A percentile compares a stretch with the other conserved stretches of the same genome.
Evolutionary conservation across 2,329 filamentous ascomycete genomes (phyloP).

Genomic region (Aspergillus oerlinghausenensis): DNA sequence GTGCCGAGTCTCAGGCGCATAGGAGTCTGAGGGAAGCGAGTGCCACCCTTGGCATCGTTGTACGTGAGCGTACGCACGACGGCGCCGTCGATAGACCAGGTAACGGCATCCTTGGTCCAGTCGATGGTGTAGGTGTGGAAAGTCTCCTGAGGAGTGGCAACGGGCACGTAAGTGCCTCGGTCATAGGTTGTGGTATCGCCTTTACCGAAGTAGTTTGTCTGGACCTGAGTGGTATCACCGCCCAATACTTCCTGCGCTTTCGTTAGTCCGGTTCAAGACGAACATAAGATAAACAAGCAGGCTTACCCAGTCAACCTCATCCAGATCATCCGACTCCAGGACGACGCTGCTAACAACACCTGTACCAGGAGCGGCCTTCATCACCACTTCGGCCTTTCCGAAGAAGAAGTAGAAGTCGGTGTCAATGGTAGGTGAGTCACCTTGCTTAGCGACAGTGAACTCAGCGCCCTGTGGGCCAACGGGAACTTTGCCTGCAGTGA

Average conservation of each 20-base stretch:
- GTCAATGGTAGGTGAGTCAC: slow-evolving; percentile 79
- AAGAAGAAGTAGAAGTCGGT: slow-evolving; percentile 99
- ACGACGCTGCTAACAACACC: slow-evolving; percentile 93
- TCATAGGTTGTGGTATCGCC: slow-evolving; percentile 75
- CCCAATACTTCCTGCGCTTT: slow-evolving; percentile 33
- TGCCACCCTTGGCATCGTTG: slow-evolving; percentile 54
- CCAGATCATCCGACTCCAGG: slow-evolving; percentile 84
- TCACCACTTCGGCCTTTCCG: slow-evolving; percentile 75
- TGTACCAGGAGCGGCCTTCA: slow-evolving; percentile 79
- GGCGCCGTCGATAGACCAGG: slow-evolving; percentile 61
- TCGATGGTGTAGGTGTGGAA: slow-evolving; percentile 52
- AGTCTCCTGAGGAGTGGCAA: slow-evolving; percentile 51
- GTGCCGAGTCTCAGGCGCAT: slow-evolving; percentile 67
- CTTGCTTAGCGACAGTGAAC: slow-evolving; percentile 71
- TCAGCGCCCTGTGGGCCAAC: slow-evolving; percentile 68
- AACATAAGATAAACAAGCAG: slow-evolving; percentile 43
- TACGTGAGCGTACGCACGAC: slow-evolving; percentile 59
- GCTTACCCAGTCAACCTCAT: slow-evolving; percentile 97
- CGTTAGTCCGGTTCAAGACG: neutral
- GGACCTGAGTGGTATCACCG: slow-evolving; percentile 39
- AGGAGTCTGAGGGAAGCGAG: slow-evolving; percentile 67
- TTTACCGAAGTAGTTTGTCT: slow-evolving; percentile 97
- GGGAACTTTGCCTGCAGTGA: slow-evolving; percentile 60
- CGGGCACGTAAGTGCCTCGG: slow-evolving; percentile 71
- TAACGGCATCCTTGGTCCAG: slow-evolving; percentile 61